A percentile compares a stretch with the other conserved stretches of the same genome.
Conservation (phyloP, 208 protist genomes). For the Entamoeba moshkovskii region DNA sequence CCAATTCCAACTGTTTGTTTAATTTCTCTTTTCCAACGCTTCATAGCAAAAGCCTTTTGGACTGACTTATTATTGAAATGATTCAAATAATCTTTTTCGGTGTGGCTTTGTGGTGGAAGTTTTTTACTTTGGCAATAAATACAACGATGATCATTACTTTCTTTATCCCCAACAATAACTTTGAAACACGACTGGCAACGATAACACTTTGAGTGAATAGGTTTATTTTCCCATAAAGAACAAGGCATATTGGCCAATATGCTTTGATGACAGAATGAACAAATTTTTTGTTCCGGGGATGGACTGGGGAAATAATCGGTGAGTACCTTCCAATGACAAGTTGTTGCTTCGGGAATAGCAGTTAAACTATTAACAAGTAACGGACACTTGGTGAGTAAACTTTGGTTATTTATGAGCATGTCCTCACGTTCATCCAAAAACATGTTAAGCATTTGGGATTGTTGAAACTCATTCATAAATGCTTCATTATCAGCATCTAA, state of each 20-base stretch:
- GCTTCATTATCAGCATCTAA: neutral
- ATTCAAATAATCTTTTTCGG: neutral
- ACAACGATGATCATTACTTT: neutral
- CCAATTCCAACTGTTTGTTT: neutral
- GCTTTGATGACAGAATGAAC: neutral
- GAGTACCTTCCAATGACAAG: conserved; percentile 3
- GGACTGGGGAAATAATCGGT: neutral
- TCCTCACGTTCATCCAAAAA: neutral
- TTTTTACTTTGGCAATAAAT: neutral
- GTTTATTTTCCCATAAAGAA: neutral
- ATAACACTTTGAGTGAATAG: neutral
- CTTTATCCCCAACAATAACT: neutral
- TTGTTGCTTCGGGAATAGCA: neutral
- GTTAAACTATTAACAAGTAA: neutral
- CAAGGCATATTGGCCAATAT: neutral
- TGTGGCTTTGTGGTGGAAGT: neutral
- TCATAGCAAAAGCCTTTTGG: neutral
- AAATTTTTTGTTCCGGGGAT: neutral
- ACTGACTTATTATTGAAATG: neutral
- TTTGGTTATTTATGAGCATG: neutral
- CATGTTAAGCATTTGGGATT: neutral
- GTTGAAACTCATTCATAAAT: neutral
- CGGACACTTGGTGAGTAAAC: neutral
- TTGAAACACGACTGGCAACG: neutral
- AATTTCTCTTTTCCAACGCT: neutral